Conservation (phyloP, 371 early-diverging fungal species). For the Circinella umbellata region DNA sequence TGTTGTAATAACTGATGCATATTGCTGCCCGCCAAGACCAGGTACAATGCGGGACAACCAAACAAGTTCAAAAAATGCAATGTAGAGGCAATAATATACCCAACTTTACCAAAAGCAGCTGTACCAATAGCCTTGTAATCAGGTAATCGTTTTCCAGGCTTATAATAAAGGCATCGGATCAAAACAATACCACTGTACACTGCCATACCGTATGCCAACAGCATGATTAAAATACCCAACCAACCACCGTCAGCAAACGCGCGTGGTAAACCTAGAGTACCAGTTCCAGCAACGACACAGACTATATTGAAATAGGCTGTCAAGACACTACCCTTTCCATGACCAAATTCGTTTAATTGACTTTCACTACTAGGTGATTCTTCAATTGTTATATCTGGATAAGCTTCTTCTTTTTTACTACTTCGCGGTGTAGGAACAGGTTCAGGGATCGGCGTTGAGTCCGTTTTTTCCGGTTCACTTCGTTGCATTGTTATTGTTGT, state of each 20-base stretch:
- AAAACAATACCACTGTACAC: slow-evolving; percentile 45
- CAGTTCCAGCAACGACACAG: slow-evolving; percentile 87
- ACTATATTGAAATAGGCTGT: slow-evolving; percentile 68
- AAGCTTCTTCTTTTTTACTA: neutral
- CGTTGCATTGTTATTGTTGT: neutral
- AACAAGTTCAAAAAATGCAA: slow-evolving; percentile 72
- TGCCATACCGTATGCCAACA: slow-evolving; percentile 43
- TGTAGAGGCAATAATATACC: slow-evolving; percentile 65
- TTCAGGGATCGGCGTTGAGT: neutral
- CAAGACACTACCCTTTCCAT: slow-evolving; percentile 42
- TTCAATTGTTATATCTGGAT: neutral
- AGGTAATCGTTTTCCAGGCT: slow-evolving; percentile 56
- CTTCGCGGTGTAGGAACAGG: neutral
- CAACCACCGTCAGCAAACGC: slow-evolving; percentile 48
- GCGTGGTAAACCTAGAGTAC: slow-evolving; percentile 75
- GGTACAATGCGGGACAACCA: slow-evolving; percentile 78
- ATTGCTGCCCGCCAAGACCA: slow-evolving; percentile 78
- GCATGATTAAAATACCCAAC: slow-evolving; percentile 48
- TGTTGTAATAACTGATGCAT: slow-evolving; percentile 55
- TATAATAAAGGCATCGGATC: slow-evolving; percentile 45
- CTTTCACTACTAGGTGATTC: neutral
- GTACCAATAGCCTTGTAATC: slow-evolving; percentile 68
- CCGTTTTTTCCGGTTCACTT: slow-evolving; percentile 8
- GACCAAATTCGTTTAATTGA: slow-evolving; percentile 32
- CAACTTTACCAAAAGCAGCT: slow-evolving; percentile 58